Evolutionary conservation across 768 basidiomycete genomes (phyloP).

Genomic region (Lyophyllum semitale): DNA sequence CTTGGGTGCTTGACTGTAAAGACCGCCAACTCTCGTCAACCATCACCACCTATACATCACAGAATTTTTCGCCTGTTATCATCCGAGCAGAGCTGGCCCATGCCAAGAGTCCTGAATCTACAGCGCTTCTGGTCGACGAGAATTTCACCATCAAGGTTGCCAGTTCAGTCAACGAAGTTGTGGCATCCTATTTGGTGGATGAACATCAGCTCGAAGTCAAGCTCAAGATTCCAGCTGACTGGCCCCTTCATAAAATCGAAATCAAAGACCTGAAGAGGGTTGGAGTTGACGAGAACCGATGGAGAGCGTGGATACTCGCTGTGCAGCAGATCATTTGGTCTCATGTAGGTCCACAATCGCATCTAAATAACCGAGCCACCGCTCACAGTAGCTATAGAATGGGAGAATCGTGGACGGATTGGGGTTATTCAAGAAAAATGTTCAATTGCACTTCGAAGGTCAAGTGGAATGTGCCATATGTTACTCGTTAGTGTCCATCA

Average conservation of each 20-base stretch:
- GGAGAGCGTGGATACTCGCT: conserved; percentile 92
- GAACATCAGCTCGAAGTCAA: conserved; percentile 92
- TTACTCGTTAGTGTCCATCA: conserved; percentile 66
- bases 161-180: conserved; percentile 74
- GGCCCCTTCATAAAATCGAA: conserved; percentile 87
- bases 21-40: conserved; percentile 84
- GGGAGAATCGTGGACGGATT: conserved; percentile 89
- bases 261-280: conserved; percentile 83
- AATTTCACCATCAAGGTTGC: conserved; percentile 81
- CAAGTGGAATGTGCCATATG: conserved; percentile 97
- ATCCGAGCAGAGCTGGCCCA: conserved; percentile 81
- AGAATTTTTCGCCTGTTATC: conserved; percentile 87
- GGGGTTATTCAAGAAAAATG: conserved; percentile 91
- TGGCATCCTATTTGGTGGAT: conserved; percentile 84
- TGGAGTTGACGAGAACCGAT: conserved; percentile 86
- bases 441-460: conserved; percentile 90
- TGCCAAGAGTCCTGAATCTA: conserved; percentile 56
- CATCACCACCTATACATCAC: conserved; percentile 77
- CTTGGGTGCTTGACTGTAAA: conserved; percentile 85
- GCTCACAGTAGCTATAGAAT: conserved; percentile 52
- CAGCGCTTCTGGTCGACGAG: conserved; percentile 69
- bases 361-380: not conserved
- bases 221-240: conserved; percentile 84
- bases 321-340: conserved; percentile 90
- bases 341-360: conserved; percentile 56